These are phyloP conservation scores for Colletotrichum aenigma DNA, from an alignment of 2,329 filamentous ascomycete genomes.

Conservation along the genomic window DNA sequence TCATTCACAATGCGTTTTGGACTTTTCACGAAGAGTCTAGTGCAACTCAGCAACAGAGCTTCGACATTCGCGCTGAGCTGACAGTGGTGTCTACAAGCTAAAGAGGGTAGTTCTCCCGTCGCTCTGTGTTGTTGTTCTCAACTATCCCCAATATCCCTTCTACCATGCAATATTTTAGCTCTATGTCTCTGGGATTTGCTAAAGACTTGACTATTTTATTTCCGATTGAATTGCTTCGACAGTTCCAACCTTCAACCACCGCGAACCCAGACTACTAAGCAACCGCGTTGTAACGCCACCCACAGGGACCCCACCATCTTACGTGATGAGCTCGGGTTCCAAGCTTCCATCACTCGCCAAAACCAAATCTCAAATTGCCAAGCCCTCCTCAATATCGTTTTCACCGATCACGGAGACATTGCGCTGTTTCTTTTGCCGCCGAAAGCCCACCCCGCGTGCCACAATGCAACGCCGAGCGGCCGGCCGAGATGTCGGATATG, in stretches of 20 bases:
- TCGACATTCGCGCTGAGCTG: neutral
- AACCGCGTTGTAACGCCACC: neutral
- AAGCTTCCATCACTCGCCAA: neutral
- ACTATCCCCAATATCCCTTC: rapidly evolving
- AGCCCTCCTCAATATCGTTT: neutral
- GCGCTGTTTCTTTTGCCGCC: neutral
- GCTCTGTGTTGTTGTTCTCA: no score
- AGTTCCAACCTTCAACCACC: no score
- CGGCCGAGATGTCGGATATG: constrained; percentile 7
- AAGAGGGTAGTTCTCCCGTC: no score
- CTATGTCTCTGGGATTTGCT: neutral
- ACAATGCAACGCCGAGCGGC: constrained; percentile 4
- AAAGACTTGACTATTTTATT: no score
- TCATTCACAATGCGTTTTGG: rapidly evolving
- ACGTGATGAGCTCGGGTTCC: neutral
- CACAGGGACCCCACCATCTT: neutral
- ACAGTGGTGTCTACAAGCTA: no score
- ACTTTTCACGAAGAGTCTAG: neutral
- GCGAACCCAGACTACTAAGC: neutral
- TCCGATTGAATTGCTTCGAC: no score
- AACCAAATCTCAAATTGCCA: neutral
- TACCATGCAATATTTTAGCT: rapidly evolving
- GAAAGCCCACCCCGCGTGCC: neutral
- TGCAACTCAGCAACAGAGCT: neutral
- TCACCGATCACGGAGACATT: constrained; percentile 8